phyloP scores from a whole-genome alignment of 2,329 filamentous ascomycete genomes.

The Graphiopsis chlorocephala region DNA sequence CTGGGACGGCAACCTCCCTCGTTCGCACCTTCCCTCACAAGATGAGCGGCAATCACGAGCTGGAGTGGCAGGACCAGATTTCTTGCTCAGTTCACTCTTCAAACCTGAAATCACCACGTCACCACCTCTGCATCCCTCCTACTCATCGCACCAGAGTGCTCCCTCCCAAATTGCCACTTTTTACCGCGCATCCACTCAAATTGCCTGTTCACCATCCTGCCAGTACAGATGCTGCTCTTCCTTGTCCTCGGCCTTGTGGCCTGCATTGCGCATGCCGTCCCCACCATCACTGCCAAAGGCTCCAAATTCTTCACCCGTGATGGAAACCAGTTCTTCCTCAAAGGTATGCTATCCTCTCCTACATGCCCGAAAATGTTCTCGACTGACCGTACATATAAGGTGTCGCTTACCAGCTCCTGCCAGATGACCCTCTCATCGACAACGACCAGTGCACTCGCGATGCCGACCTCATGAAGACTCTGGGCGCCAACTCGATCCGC shows the following conservation, averaged over 20 bases:
- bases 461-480: conserved; percentile 70
- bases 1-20: background rate
- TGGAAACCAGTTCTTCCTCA: conserved; percentile 79
- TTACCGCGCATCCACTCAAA: background rate
- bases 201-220: background rate
- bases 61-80: background rate
- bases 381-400: conserved; percentile 43
- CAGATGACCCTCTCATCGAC: conserved; percentile 73
- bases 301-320: conserved; percentile 83
- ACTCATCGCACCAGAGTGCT: background rate
- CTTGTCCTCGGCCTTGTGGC: conserved; percentile 11
- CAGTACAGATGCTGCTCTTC: conserved; percentile 2
- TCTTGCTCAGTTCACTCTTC: background rate
- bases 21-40: background rate
- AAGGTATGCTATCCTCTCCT: conserved; percentile 53
- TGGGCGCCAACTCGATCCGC: conserved; percentile 80
- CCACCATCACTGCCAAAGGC: conserved; percentile 61
- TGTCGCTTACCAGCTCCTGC: conserved; percentile 48
- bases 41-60: background rate
- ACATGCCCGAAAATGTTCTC: background rate
- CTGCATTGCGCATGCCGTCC: conserved; percentile 41
- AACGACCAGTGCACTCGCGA: conserved; percentile 74
- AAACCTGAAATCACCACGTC: background rate
- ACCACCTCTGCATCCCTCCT: background rate
- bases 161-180: background rate